Evolutionary conservation across 1,284 basidiomycete species (phyloP), one percentile per base, ranked within the genome.

Genomic region (Lentinus polychrous): DNA sequence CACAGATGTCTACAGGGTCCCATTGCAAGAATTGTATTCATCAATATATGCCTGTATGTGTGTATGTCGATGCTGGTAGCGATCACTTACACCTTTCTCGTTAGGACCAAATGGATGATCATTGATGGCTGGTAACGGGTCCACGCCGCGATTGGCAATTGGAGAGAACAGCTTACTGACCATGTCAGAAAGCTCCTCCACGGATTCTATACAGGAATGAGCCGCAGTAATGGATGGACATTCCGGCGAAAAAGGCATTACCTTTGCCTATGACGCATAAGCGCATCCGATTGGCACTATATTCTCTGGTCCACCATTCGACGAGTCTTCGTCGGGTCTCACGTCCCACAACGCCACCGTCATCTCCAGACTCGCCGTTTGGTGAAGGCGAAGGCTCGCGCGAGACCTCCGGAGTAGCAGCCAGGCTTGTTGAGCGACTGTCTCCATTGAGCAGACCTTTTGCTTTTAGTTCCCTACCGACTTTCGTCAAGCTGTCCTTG

Each of bases 261-360:
- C 94, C 91, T 73, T 88, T 91, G 22, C 94, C 94, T 32, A 96
- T 74, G 15, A 99, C 79, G 54, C 87, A 91, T 34, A 99, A 68
- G 58, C 87, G 87, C 94, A 98, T 98, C 46, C 94, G 74, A 62
- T 91, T 86, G 4, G 96, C 92, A 57, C 90, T 95, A 66, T 99
- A 99, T 64, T 97, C 86, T 55, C 80, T 76, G 47, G 73, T 75
- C 90, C 95, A 98, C 92, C 97, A 99, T 67, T 95, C 87, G 50
- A 99, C 83, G 52, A 99, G 72, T 60, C 96, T 78, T 48, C 91
- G 79, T 49, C 96, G 81, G 1, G 91, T 94, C 66, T 99, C 94
- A 43, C 89, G 74, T 3, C 94, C 94, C 39, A 89, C 69, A 8
- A 68, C 66, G 23, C 88, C 88, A 14, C 88, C 87, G 58, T 91